Evolutionary conservation across 1,284 basidiomycete genomes (phyloP).

Genomic region (Paramarasmius palmivorus): DNA sequence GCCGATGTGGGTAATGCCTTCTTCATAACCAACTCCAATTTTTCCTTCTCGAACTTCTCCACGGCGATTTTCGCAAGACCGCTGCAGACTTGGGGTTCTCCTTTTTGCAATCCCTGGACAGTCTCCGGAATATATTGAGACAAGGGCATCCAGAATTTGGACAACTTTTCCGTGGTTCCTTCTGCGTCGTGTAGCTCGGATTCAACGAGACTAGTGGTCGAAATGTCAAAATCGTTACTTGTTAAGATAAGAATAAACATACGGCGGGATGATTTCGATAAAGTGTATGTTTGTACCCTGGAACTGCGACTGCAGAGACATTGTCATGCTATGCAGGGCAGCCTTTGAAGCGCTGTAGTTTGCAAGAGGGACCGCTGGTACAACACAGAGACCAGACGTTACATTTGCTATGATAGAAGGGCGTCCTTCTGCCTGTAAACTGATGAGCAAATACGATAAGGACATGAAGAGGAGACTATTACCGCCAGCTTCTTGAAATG

Average conservation of each 20-base stretch:
- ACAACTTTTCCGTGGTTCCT: slow-evolving; percentile 48
- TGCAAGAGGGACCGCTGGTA: slow-evolving; percentile 41
- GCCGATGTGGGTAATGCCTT: background rate
- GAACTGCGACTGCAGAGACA: slow-evolving; percentile 50
- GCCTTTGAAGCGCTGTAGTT: slow-evolving; percentile 66
- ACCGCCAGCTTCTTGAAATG: slow-evolving; percentile 58
- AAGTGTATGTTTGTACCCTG: slow-evolving; percentile 53
- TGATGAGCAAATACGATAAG: slow-evolving; percentile 12
- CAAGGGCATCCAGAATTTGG: slow-evolving; percentile 62
- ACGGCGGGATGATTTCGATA: slow-evolving; percentile 64
- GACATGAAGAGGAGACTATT: slow-evolving; percentile 26
- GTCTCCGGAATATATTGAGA: slow-evolving; percentile 47
- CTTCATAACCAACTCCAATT: slow-evolving; percentile 10
- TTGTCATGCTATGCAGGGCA: slow-evolving; percentile 56
- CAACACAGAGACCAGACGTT: slow-evolving; percentile 51
- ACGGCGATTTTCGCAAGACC: slow-evolving; percentile 28
- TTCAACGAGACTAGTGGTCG: slow-evolving; percentile 51
- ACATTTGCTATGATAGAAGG: slow-evolving; percentile 55
- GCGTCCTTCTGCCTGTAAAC: slow-evolving; percentile 37
- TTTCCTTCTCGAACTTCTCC: slow-evolving; percentile 28
- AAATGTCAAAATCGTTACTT: background rate
- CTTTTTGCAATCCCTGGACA: slow-evolving; percentile 49
- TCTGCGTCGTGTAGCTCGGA: slow-evolving; percentile 65
- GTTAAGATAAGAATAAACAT: slow-evolving; percentile 23
- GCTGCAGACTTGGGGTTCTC: slow-evolving; percentile 40